These are phyloP conservation scores for Boletus sp. DNA, from an alignment of 768 basidiomycete genomes.

Conservation along the genomic window DNA sequence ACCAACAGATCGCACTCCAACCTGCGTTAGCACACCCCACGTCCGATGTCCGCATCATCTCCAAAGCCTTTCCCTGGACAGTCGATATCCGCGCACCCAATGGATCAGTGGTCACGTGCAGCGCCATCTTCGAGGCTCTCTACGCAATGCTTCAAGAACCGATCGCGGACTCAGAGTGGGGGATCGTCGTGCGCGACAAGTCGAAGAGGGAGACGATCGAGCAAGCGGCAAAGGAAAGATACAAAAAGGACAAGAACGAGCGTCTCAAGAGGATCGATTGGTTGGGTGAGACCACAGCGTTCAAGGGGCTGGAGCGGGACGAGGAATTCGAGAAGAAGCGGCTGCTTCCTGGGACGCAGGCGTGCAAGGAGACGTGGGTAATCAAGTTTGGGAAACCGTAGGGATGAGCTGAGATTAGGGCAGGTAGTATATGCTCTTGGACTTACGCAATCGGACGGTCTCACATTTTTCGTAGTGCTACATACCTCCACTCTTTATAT, in stretches of 20 bases:
- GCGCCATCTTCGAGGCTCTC: constrained; percentile 54
- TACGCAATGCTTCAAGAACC: constrained; percentile 47
- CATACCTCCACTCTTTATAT: background rate
- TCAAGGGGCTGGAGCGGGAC: constrained; percentile 60
- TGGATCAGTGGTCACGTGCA: constrained; percentile 41
- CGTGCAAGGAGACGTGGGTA: constrained; percentile 55
- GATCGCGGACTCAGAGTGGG: constrained; percentile 68
- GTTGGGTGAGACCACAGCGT: constrained; percentile 55
- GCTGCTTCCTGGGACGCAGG: constrained; percentile 42
- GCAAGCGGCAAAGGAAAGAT: constrained; percentile 48
- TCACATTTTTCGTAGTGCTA: background rate
- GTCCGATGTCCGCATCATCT: constrained; percentile 48
- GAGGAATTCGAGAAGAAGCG: constrained; percentile 52
- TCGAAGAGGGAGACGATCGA: constrained; percentile 43
- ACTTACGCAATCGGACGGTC: no score
- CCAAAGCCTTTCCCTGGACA: constrained; percentile 62
- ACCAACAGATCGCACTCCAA: constrained; percentile 35
- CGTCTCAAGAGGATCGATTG: constrained; percentile 58
- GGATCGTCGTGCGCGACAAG: constrained; percentile 44
- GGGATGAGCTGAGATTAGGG: background rate
- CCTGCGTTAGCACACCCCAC: constrained; percentile 37
- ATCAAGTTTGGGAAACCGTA: constrained; percentile 43
- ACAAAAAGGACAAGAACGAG: constrained; percentile 35
- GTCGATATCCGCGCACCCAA: constrained; percentile 47
- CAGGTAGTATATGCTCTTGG: background rate